Evolutionary conservation across 345 rosid genomes (phyloP).

Genomic region (Theobroma cacao): DNA sequence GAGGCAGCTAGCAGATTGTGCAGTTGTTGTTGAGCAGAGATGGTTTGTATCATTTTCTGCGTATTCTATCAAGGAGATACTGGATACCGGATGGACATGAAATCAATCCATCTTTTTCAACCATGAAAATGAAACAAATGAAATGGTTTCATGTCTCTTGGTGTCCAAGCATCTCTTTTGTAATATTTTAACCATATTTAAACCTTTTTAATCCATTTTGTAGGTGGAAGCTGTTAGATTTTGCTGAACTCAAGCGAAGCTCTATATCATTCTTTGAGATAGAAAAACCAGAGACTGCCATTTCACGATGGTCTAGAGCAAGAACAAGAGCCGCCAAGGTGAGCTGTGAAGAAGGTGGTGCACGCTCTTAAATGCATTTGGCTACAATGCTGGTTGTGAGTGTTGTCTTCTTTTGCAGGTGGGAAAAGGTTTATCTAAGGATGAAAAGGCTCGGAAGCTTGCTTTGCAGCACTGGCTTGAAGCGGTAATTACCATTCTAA

Average conservation of each 20-base stretch:
- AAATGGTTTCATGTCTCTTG: not conserved
- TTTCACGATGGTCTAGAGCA: conserved; percentile 94
- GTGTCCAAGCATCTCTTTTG: not conserved
- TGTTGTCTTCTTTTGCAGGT: conserved; percentile 38
- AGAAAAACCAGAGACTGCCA: conserved; percentile 70
- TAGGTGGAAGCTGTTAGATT: conserved; percentile 93
- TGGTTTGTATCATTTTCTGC: conserved; percentile 44
- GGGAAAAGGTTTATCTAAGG: conserved; percentile 88
- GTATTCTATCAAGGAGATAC: not conserved
- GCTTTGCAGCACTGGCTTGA: conserved; percentile 98
- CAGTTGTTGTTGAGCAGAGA: conserved; percentile 89
- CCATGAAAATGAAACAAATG: not conserved
- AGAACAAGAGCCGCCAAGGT: conserved; percentile 90
- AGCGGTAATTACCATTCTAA: conserved; percentile 55
- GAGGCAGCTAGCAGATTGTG: conserved; percentile 90
- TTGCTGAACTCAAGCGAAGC: conserved; percentile 87
- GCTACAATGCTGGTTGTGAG: not conserved
- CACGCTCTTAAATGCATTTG: not conserved
- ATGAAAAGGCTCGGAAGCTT: conserved; percentile 76
- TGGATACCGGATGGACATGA: not conserved
- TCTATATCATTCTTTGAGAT: conserved; percentile 89
- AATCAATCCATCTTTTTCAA: not conserved
- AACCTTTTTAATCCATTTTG: conserved; percentile 9
- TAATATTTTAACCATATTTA: not conserved
- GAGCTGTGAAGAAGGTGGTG: not conserved